Evolutionary conservation across 1,139 yeast species (phyloP), one percentile per base, ranked within the genome.

Genomic region (Sugiyamaella pinicola): DNA sequence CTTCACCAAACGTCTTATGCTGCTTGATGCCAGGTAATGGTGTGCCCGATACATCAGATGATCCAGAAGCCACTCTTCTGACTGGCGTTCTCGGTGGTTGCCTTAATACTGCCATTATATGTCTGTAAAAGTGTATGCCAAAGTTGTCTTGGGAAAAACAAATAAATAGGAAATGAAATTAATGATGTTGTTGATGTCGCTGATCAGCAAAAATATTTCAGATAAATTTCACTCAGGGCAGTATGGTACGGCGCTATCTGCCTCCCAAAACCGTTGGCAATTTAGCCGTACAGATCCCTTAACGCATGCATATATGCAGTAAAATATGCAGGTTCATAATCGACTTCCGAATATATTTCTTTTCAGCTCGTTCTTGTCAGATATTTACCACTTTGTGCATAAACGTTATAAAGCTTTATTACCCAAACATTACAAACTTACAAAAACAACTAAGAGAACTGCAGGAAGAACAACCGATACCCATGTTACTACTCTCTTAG

Each of bases 1-100:
- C 49, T 10, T 49, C 52, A 22, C 33, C 51, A 40, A 52, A 52
- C 17, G 29, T 48, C 44, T 33, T 52, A 40, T 52, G 55, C 42
- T 34, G 10, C 35, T 18, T 21, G 4, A 8, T 43, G 18, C 26
- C 24, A n/a, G n/a, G n/a, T 28, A 21, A 42, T 4, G 48, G 40
- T 6, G 48, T 46, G 2, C 18, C 44, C 7, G 29, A 22, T 6
- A n/a, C 15, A 40, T 15, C 40, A 21, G 29, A 43, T 24, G 49
- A 26, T 26, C 49, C 37, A 12, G 49, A 46, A 7, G 49, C 35
- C 9, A 31, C 45, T 29, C 40, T 17, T 33, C 44, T 38, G 2
- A 46, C 43, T 13, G 50, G 50, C 2, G 50, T 47, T 31, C 50
- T 47, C 7, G 50, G 50, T 5, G 50, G 45, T 13, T 47, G 50